Evolutionary conservation across 768 basidiomycete species (phyloP), one percentile per base, ranked within the genome.

Genomic region (Amanita pseudoporphyria): DNA sequence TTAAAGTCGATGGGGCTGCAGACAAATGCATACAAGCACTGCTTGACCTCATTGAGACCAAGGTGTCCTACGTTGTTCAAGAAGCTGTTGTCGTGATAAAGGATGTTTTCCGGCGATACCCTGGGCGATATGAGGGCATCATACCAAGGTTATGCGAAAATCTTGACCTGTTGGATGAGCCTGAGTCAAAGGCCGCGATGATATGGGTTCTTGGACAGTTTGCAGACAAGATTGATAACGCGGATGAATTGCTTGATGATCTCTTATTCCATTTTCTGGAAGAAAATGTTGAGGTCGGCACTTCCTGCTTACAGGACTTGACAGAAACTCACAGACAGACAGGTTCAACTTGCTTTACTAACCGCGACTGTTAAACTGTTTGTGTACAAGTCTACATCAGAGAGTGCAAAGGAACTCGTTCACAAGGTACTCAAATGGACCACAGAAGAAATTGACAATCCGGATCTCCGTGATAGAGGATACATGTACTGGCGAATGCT

Each of bases 401-500:
- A 93, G 21, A 82, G 79, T 9, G 80, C 87, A 5, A 94, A 96
- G 61, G 82, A 87, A 47, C 74, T 98, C 6, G 87, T 98, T 7
- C 90, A 92, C 62, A 96, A 93, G 61, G 87, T 98, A 5, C 73
- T 99, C 38, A 97, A 98, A 62, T 91, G 90, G 84, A 84, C 92
- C 10, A 99, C 96, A 6, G 95, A 99, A 63, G 89, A 96, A 56
- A 82, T 96, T 48, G 96, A 99, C 64, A 99, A 99, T 61, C 96
- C 96, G 6, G 96, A 99, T 71, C 72, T 99, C 18, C 79, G 96
- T 30, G 96, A 99, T 65, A 75, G 96, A 53, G 96, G 96, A 3
- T 98, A 94, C 71, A 98, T 99, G 87, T 99, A 98, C 68, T 99
- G 96, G 96, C 82, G 96, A 33, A 76, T 99, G 68, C 77, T 98